These are phyloP conservation scores for Lolium multiflorum DNA, from an alignment of 176 grass and related monocot genomes.

Conservation along the genomic window DNA sequence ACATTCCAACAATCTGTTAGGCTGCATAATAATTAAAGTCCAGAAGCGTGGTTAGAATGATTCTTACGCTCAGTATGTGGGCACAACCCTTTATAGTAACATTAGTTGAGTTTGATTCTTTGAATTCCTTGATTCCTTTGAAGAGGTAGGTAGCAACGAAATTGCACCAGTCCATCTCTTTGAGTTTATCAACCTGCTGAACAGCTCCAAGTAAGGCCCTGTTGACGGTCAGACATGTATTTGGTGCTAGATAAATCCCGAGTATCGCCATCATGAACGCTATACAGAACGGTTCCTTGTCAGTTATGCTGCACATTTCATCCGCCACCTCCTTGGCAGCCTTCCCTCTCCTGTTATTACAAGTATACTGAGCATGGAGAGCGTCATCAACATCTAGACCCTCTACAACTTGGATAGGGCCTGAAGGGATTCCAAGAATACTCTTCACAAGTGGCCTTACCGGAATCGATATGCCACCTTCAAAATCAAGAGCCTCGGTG, in stretches of 20 bases:
- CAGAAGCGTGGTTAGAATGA: background rate
- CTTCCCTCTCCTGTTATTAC: background rate
- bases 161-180: no score
- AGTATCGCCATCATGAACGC: constrained; percentile 1
- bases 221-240: background rate
- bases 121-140: background rate
- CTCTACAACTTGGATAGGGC: background rate
- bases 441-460: background rate
- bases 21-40: background rate
- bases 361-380: background rate
- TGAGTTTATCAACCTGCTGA: no score
- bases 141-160: background rate
- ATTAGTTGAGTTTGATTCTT: background rate
- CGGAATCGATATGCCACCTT: no score
- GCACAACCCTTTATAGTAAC: background rate
- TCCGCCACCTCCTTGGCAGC: background rate
- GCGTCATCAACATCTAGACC: background rate
- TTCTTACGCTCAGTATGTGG: background rate
- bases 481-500: no score
- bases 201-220: background rate
- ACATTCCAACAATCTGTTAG: background rate
- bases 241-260: background rate
- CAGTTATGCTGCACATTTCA: background rate
- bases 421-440: background rate
- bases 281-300: background rate